These are phyloP conservation scores for Silene coronaria DNA, from an alignment of 179 eudicot species.

Conservation along the genomic window DNA sequence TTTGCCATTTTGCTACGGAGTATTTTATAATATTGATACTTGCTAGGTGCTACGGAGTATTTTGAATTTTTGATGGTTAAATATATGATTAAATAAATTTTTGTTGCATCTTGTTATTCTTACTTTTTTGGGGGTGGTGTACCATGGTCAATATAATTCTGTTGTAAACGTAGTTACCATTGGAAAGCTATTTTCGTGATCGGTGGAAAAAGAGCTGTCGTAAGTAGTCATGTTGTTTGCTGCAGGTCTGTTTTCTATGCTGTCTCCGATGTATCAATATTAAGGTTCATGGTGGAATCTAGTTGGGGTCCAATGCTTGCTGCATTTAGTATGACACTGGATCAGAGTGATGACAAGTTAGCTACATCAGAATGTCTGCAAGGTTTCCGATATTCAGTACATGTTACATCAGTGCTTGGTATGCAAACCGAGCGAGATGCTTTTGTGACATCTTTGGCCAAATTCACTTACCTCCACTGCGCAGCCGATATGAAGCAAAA, in stretches of 20 bases:
- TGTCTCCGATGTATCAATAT: constrained; percentile 73
- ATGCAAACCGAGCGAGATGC: constrained; percentile 99
- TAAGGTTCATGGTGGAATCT: constrained; percentile 96
- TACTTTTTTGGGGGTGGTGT: not conserved
- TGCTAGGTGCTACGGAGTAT: no score
- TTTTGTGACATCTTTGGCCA: constrained; percentile 92
- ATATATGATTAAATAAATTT: no score
- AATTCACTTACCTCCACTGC: constrained; percentile 87
- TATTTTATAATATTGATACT: no score
- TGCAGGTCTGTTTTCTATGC: constrained; percentile 72
- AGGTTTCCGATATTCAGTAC: constrained; percentile 90
- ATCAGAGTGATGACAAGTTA: constrained; percentile 90
- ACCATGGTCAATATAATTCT: not conserved
- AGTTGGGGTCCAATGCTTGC: constrained; percentile 99
- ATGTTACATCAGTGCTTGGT: constrained; percentile 84
- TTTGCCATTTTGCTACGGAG: no score
- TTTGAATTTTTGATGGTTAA: no score
- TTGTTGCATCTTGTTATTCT: not conserved
- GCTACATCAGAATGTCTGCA: constrained; percentile 81
- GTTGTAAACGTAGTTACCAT: no score
- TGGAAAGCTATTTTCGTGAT: constrained; percentile 1
- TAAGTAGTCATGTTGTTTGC: constrained; percentile 15
- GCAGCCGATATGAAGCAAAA: constrained; percentile 98
- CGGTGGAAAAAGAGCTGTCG: not conserved
- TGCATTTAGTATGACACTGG: constrained; percentile 96